Base-by-base conservation (phyloP, 495 filamentous ascomycete genomes). In the Xylaria castorea region DNA sequence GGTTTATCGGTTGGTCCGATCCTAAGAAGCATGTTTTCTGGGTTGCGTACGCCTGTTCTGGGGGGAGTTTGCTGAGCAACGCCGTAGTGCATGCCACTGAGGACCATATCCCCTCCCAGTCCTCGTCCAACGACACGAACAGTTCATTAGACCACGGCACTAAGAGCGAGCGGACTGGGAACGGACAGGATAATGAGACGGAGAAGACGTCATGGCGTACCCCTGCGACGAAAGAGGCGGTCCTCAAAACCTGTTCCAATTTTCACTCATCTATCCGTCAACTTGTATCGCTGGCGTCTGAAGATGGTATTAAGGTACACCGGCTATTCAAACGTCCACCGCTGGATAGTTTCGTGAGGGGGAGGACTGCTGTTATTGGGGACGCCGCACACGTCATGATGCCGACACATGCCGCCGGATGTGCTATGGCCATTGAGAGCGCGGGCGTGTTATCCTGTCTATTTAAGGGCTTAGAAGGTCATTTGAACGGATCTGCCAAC, bases 21-120 rank as follows among this genome's bases (percentile, higher is more conserved):
- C 48, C 76, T 5, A 16, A n/a, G 8, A 80, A 80, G 22, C 75
- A 78, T 5, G 71, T 77, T 14, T 74, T 84, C 55, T 76, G 84
- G 62, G 80, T 88, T 0, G 74, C 74, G 14, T 88, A 89, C 71
- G 79, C 80, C 3, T 88, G 86, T 75, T 83, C 84, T 2, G 75
- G 74, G n/a, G 77, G 75, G 27, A 71, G 60, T 14, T 40, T 80
- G 20, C 70, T 81, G 27, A 81, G 79, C 71, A 78, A 73, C 51
- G 80, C 79, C 3, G 69, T 80, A 25, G 72, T 78, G 16, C 79
- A 81, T 40, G 46, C 71, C 14, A 81, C 78, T 4, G 71, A 74
- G n/a, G 67, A 61, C 11, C 1, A 36, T 22, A 25, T 42, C 20
- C 25, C 27, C 30, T 48, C n/a, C 5, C 20, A 38, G 9, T 34